A percentile compares a stretch with the other conserved stretches of the same genome.
phyloP scores from a whole-genome alignment of 2,329 filamentous ascomycete genomes.

The Tolypocladium album region DNA sequence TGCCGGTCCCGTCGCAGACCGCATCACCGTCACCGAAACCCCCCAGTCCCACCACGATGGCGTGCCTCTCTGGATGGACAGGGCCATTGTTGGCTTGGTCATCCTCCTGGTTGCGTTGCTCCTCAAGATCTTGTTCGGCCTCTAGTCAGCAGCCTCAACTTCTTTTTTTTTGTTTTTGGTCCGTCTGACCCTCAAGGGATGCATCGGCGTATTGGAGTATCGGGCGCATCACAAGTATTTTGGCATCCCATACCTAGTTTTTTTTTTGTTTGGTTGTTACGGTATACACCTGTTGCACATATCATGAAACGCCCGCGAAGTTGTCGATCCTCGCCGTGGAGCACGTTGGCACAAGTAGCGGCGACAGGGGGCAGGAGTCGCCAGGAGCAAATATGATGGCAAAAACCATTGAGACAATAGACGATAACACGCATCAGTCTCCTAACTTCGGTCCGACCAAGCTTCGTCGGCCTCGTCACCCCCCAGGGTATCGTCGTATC shows the following conservation, averaged over 20 bases:
- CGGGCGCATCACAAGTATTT: not conserved
- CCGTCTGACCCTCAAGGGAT: not conserved
- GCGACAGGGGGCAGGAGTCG: not conserved
- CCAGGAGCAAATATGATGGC: too few species aligned
- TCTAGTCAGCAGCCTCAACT: not conserved
- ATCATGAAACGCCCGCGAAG: not conserved
- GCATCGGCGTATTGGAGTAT: not conserved
- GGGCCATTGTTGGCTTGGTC: constrained; percentile 63
- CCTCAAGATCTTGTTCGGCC: constrained; percentile 36
- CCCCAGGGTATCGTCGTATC: not conserved
- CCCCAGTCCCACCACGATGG: constrained; percentile 24
- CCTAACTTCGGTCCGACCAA: too few species aligned
- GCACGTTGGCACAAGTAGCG: not conserved
- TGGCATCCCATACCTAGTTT: too few species aligned
- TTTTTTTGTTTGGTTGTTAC: not conserved
- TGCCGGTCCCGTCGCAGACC: not conserved
- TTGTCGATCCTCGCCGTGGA: not conserved
- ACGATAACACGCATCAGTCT: not conserved
- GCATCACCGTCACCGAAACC: constrained; percentile 2
- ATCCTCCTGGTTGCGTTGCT: constrained; percentile 63
- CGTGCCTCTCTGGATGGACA: constrained; percentile 68
- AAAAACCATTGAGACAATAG: too few species aligned
- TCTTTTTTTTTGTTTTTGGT: not conserved
- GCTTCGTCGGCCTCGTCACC: not conserved
- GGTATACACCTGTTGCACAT: not conserved